Evolutionary conservation across 371 early-diverging fungal species (phyloP), one percentile per base, ranked within the genome.

Genomic region (Synchytrium microbalum): DNA sequence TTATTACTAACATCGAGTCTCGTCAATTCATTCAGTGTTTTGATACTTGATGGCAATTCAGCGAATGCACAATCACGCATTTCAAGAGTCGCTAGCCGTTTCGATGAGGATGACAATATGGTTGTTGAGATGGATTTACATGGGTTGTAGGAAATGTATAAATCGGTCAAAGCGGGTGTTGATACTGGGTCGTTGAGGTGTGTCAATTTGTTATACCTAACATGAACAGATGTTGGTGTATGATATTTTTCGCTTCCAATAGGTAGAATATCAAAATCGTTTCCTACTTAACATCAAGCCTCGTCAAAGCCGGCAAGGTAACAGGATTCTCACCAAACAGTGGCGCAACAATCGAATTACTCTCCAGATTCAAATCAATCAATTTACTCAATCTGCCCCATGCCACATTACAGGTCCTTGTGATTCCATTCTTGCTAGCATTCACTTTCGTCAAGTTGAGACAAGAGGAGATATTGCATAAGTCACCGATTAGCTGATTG

Each of bases 1-100:
- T 88, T 88, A 53, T 77, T 79, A 24, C 83, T 68, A 27, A 89
- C 67, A 75, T 89, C 88, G 33, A 91, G 63, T 46, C 87, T 77
- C 52, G 80, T 82, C 29, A 87, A 65, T 13, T 69, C 60, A n/a
- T 69, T 59, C 33, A 76, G 54, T 2, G 79, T 69, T 3, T 79
- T 54, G 3, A 84, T 70, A 3, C 81, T 78, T 2, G 62, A 62
- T 1, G 88, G 88, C 3, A 91, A 66, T 19, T 75, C 69, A 1
- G 70, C 67, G 24, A 88, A 74, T 8, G 66, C 70, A 58, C 90
- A 89, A 57, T 83, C 81, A 5, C 84, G 78, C 10, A 89, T 64
- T 61, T 88, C 89, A 1, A 91, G 67, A 1, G 79, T 84, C 55
- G 83, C 78, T 13, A 91, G 69, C 14, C 38, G 25, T 16, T 30